Conservation (phyloP, 2,329 filamentous ascomycete species). For the Coniella vitis region DNA sequence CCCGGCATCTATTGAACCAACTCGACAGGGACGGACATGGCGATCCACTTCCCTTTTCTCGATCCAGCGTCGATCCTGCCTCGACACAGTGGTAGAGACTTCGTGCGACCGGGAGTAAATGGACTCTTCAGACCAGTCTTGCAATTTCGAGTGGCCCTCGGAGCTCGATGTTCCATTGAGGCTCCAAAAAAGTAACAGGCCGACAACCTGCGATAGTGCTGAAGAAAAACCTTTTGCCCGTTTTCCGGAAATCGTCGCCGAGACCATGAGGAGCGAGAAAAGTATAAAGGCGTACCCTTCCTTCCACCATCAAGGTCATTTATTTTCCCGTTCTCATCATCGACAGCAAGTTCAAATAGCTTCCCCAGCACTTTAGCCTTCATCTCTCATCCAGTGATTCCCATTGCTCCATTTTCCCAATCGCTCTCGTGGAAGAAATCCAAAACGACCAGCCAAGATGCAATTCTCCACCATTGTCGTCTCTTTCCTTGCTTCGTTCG, state of each 20-base stretch:
- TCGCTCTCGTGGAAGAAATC: too few relatives aligned
- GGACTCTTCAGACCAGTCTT: too few relatives aligned
- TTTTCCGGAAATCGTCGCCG: neutral
- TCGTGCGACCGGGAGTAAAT: too few relatives aligned
- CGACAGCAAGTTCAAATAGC: neutral
- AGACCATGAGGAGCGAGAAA: neutral
- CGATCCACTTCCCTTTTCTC: neutral
- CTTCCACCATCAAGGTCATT: neutral
- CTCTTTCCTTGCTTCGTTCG: slow-evolving; percentile 12
- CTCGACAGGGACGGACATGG: neutral
- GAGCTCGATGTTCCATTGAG: neutral
- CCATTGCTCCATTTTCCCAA: neutral
- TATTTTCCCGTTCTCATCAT: neutral
- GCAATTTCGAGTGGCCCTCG: too few relatives aligned
- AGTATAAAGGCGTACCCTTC: slow-evolving; percentile 2
- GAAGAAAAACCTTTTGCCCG: too few relatives aligned
- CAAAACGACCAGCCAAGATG: slow-evolving; percentile 2
- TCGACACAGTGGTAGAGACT: neutral
- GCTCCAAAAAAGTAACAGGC: neutral
- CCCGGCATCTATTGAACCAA: neutral
- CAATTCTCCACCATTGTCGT: slow-evolving; percentile 6
- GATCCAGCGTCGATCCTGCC: neutral
- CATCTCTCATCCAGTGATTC: neutral
- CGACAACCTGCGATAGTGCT: neutral
- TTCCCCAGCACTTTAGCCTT: neutral